Evolutionary conservation across 2,329 filamentous ascomycete genomes (phyloP), one percentile per base, ranked within the genome.

Genomic region (Trichocomaceae sp.): DNA sequence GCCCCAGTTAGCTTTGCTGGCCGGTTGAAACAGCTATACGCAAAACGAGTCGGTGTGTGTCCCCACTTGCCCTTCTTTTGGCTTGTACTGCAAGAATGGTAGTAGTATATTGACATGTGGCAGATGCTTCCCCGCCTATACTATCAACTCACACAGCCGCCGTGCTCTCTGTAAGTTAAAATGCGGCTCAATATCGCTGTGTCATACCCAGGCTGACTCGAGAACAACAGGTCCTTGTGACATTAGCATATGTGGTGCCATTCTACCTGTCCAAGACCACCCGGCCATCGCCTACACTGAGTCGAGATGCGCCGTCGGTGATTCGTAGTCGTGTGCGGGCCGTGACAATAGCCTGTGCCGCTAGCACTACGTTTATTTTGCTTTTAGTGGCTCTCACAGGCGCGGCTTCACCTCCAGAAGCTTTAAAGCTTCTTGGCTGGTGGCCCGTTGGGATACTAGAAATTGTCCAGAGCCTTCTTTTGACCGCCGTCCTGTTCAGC

Each of bases 171-270:
- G 72, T 75, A 69, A 56, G 69, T 61, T 59, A 7, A 22, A 1
- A n/a, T 19, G 17, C 20, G n/a, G 22, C 47, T 37, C 13, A 26
- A 5, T 20, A 53, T 48, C 2, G n/a, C 45, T 2, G 12, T 31
- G 20, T 35, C 9, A 15, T 23, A 8, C 29, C 41, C 19, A 17
- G n/a, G 31, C 57, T 58, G 37, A 58, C 50, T 46, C 7, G 31
- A 19, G 3, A 23, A 10, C 17, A 31, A 48, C 54, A 88, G 88
- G 74, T 91, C 59, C 72, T 85, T 58, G 95, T 95, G 73, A 95
- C 90, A n/a, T 71, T 90, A 62, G 74, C 90, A 75, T 99, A 97
- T 74, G 88, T 99, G 63, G 76, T 88, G 3, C 92, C 93, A 22
- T 90, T 97, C 72, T 96, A 99, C 76, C 78, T 92, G 59, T 93